Evolutionary conservation across 2,329 filamentous ascomycete genomes (phyloP), one percentile per base, ranked within the genome.

Genomic region (Camptophora hylomeconis): DNA sequence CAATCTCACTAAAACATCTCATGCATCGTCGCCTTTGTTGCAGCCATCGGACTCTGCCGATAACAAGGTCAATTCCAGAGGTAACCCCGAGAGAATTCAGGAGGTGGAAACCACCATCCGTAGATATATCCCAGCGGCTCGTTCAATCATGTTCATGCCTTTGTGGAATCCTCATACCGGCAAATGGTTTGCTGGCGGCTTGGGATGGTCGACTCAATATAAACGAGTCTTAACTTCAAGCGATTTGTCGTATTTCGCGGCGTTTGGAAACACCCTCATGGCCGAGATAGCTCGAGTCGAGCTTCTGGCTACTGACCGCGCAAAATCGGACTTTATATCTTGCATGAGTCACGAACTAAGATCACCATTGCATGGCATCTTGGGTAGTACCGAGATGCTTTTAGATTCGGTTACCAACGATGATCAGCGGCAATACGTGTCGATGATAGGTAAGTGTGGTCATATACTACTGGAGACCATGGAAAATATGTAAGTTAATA

Each of bases 271-370:
- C 8, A 13, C 15, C 17, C 18, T 28, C 7, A 5, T 11, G 15
- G 15, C 15, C 16, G 26, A 28, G 11, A 11, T 28, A 19, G 15
- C 17, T 18, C 26, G 17, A 20, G 12, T 28, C 3, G 50, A 51
- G 24, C 35, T 49, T 1, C 39, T 50, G 21, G 30, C 45, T 5
- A 54, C 54, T 3, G 55, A 60, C 35, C 53, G 51, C 7, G 56
- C 57, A 7, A 69, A 70, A 34, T 57, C 57, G 1, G 63, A 66
- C 8, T 65, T 70, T 23, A 57, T 70, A 9, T 58, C 60, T 0
- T 61, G 57, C 0, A 62, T 69, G 15, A 62, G 56, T 17, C 66
- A 69, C 38, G 66, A 70, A 36, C 49, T 69, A 5, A 51, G 63
- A 4, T 58, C 46, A 17, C 66, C 55, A 13, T 46, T 59, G 20